phyloP scores from a whole-genome alignment of 176 grass and related monocot genomes.

The Avena sativa region DNA sequence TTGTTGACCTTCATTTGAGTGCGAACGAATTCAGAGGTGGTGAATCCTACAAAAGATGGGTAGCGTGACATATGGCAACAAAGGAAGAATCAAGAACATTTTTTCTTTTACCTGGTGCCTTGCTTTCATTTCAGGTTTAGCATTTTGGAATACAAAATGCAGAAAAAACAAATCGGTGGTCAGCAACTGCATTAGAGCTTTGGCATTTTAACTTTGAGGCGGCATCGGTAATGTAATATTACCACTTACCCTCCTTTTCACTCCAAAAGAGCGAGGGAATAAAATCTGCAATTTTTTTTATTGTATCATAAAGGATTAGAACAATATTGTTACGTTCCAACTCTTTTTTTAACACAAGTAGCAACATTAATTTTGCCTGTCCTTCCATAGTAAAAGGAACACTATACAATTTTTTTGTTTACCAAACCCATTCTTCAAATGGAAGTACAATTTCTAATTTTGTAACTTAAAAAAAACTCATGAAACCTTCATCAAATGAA shows the following conservation, averaged over 20 bases:
- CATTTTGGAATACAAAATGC: slow-evolving; percentile 13
- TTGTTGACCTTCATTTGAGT: neutral
- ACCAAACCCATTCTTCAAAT: neutral
- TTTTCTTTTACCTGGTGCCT: slow-evolving; percentile 25
- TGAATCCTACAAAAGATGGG: slow-evolving; percentile 14
- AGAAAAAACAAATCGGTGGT: neutral
- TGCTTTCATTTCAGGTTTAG: slow-evolving; percentile 41
- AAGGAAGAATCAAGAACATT: slow-evolving; percentile 27
- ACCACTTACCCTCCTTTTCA: neutral
- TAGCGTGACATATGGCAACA: slow-evolving; percentile 38
- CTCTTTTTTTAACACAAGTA: neutral
- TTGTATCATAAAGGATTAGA: slow-evolving; percentile 28
- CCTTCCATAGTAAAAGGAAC: neutral
- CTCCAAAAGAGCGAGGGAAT: slow-evolving; percentile 25
- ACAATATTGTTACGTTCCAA: slow-evolving; percentile 11
- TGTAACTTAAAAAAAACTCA: neutral
- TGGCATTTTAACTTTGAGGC: slow-evolving; percentile 40
- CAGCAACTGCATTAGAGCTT: slow-evolving; percentile 11
- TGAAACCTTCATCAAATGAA: neutral
- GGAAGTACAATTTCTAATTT: neutral
- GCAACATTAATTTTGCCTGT: neutral
- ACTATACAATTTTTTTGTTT: neutral
- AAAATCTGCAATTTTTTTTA: slow-evolving; percentile 40
- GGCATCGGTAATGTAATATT: slow-evolving; percentile 17
- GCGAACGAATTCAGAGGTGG: slow-evolving; percentile 18